Percentiles rank a stretch among this genome's conserved stretches.
Evolutionary conservation across 2,329 filamentous ascomycete species (phyloP).

Genomic region (Rutstroemia sp.): DNA sequence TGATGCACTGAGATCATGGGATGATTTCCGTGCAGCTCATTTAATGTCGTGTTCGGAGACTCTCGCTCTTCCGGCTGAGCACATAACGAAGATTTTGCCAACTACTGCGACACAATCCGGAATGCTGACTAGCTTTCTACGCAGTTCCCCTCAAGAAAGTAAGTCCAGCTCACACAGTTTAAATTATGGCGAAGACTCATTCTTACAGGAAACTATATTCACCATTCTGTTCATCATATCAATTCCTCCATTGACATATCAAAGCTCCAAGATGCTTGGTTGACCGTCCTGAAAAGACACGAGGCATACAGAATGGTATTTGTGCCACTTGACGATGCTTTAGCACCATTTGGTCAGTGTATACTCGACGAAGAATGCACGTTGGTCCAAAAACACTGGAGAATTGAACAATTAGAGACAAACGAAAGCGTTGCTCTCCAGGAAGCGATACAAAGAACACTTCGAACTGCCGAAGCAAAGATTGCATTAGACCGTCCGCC

Average conservation of each 20-base stretch:
- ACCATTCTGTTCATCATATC: constrained; percentile 1
- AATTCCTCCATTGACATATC: background rate
- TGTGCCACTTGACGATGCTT: background rate
- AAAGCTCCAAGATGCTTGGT: background rate
- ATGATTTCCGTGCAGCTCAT: background rate
- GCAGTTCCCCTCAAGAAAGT: background rate
- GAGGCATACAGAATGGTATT: background rate
- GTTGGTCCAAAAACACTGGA: background rate
- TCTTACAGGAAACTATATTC: background rate
- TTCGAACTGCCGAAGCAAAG: background rate
- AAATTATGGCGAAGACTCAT: background rate
- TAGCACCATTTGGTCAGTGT: constrained; percentile 1
- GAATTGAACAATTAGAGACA: background rate
- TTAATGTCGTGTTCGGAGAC: background rate
- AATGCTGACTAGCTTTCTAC: constrained; percentile 1
- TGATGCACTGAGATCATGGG: background rate
- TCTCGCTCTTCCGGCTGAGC: background rate
- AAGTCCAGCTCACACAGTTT: background rate
- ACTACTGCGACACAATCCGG: constrained; percentile 3
- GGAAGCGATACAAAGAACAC: background rate
- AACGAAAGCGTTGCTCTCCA: background rate
- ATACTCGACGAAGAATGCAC: background rate
- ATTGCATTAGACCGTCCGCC: background rate
- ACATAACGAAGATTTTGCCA: background rate
- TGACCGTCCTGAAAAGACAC: background rate